Evolutionary conservation across 768 basidiomycete genomes (phyloP).

Genomic region (Termitomyces sp.): DNA sequence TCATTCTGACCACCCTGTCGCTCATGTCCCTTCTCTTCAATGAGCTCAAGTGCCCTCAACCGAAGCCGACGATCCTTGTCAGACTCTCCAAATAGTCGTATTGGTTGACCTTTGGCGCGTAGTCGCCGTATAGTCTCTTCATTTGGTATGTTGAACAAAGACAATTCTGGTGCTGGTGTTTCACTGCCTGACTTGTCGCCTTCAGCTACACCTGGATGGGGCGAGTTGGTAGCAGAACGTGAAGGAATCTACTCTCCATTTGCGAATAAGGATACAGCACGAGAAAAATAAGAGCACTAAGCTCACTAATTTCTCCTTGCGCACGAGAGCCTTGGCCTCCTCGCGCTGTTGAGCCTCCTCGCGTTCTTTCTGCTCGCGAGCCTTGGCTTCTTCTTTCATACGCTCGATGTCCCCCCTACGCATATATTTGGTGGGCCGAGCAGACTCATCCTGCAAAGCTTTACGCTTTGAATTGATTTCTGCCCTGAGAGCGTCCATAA

Average conservation of each 20-base stretch:
- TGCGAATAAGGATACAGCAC: slow-evolving; percentile 26
- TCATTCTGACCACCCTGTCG: slow-evolving; percentile 88
- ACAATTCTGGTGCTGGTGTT: slow-evolving; percentile 43
- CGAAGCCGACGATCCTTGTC: slow-evolving; percentile 92
- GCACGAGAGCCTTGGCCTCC: slow-evolving; percentile 26
- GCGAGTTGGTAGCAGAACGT: slow-evolving; percentile 36
- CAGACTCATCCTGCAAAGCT: slow-evolving; percentile 45
- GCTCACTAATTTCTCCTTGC: slow-evolving; percentile 40
- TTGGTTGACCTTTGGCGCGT: slow-evolving; percentile 88
- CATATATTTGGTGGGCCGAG: slow-evolving; percentile 79
- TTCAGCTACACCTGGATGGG: slow-evolving; percentile 23
- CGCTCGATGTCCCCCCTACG: slow-evolving; percentile 86
- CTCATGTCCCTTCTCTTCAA: slow-evolving; percentile 85
- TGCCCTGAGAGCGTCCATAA: slow-evolving; percentile 88
- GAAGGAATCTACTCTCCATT: slow-evolving; percentile 45
- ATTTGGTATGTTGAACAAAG: slow-evolving; percentile 83
- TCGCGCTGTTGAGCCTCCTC: slow-evolving; percentile 16
- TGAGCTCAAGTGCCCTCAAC: slow-evolving; percentile 88
- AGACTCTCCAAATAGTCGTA: slow-evolving; percentile 89
- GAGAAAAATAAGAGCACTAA: slow-evolving; percentile 1
- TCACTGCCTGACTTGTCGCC: slow-evolving; percentile 24
- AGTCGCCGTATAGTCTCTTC: slow-evolving; percentile 89
- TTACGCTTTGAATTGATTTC: slow-evolving; percentile 90
- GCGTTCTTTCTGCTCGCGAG: slow-evolving; percentile 26
- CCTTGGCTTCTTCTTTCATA: slow-evolving; percentile 41